phyloP scores from a whole-genome alignment of 1,284 basidiomycete species.

The Ustilago esculenta region DNA sequence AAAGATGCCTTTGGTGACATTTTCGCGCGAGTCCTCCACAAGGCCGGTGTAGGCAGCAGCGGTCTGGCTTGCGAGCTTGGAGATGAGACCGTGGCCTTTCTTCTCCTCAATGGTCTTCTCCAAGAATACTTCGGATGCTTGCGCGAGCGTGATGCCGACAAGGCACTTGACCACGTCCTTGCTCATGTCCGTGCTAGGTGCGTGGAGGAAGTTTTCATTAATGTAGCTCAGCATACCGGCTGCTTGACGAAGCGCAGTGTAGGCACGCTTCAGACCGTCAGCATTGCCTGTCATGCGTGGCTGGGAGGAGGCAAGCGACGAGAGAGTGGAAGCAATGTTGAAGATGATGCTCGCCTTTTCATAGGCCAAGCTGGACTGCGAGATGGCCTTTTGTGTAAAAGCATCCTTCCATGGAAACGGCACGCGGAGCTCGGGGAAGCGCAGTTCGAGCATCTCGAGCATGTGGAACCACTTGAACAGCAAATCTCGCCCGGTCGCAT shows the following conservation, averaged over 20 bases:
- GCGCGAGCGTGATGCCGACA: constrained; percentile 84
- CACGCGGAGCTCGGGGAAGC: constrained; percentile 95
- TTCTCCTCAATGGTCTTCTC: constrained; percentile 80
- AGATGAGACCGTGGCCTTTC: constrained; percentile 74
- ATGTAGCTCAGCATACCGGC: constrained; percentile 98
- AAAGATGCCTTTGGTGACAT: constrained; percentile 92
- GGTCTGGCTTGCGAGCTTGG: constrained; percentile 86
- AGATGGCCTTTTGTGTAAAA: constrained; percentile 88
- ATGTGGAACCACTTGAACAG: constrained; percentile 99
- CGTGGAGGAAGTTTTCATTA: constrained; percentile 99
- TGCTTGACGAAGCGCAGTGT: constrained; percentile 89
- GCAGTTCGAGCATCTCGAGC: constrained; percentile 93
- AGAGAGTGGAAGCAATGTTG: constrained; percentile 93
- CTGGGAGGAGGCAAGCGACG: constrained; percentile 84
- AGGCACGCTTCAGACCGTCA: constrained; percentile 93
- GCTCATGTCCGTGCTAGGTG: constrained; percentile 94
- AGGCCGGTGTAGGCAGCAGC: constrained; percentile 82
- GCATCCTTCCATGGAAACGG: constrained; percentile 96
- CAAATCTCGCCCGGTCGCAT: constrained; percentile 75
- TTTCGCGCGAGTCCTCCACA: constrained; percentile 90
- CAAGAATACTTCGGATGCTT: constrained; percentile 94
- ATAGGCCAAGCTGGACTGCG: constrained; percentile 94
- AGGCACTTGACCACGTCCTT: constrained; percentile 93
- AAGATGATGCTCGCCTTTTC: constrained; percentile 98
- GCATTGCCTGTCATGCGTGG: constrained; percentile 68